A percentile compares a stretch with the other conserved stretches of the same genome.
Conservation (phyloP, 306 rosid genomes). For the Rosa chinensis region DNA sequence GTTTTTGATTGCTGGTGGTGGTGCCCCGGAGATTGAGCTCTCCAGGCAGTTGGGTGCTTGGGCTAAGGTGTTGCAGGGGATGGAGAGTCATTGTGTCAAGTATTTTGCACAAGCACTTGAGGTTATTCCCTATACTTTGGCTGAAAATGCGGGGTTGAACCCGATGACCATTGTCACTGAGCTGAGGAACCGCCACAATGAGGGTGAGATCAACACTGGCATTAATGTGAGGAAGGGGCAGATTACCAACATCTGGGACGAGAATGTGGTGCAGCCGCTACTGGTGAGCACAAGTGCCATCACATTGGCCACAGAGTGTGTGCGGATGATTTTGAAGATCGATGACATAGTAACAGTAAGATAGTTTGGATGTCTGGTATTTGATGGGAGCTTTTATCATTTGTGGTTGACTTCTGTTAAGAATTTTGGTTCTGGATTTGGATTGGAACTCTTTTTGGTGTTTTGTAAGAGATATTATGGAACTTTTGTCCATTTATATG, state of each 20-base stretch:
- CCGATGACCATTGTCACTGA: slow-evolving; percentile 90
- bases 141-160: slow-evolving; percentile 96
- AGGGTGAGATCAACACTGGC: slow-evolving; percentile 93
- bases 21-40: slow-evolving; percentile 96
- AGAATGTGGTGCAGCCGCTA: slow-evolving; percentile 99
- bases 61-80: slow-evolving; percentile 97
- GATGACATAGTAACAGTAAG: slow-evolving; percentile 98
- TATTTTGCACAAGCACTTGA: slow-evolving; percentile 97
- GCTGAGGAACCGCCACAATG: slow-evolving; percentile 94
- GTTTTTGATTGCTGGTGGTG: slow-evolving; percentile 95
- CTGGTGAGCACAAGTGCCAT: slow-evolving; percentile 97
- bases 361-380: slow-evolving; percentile 29
- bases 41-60: slow-evolving; percentile 97
- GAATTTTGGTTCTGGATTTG: slow-evolving; percentile 29
- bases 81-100: slow-evolving; percentile 90
- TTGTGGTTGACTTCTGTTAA: slow-evolving; percentile 12
- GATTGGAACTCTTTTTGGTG: slow-evolving; percentile 12
- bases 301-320: slow-evolving; percentile 91
- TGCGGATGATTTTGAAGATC: slow-evolving; percentile 98
- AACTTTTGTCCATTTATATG: slow-evolving; percentile 20
- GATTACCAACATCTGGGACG: slow-evolving; percentile 95
- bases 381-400: slow-evolving; percentile 20
- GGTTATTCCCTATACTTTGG: slow-evolving; percentile 91
- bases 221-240: slow-evolving; percentile 99
- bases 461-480: slow-evolving; percentile 20